phyloP scores from a whole-genome alignment of 2,329 filamentous ascomycete species.

The Phaeosphaeria sp. region DNA sequence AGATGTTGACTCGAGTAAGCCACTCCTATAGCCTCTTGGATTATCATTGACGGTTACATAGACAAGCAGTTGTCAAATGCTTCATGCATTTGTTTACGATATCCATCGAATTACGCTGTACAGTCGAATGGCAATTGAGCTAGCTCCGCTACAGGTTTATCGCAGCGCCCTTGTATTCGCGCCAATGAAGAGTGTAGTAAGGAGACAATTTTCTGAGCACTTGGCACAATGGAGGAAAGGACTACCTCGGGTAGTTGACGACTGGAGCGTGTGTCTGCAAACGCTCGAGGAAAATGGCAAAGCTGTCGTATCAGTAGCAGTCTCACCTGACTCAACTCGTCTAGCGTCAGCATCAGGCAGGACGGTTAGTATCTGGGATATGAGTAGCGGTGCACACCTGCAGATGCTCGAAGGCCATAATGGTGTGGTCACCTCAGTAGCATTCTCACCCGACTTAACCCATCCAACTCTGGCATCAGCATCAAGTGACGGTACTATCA shows the following conservation, averaged over 20 bases:
- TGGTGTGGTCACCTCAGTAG: conserved; percentile 12
- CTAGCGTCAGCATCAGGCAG: not conserved
- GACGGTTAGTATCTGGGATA: conserved; percentile 10
- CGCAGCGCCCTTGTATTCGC: conserved; percentile 28
- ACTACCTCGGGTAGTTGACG: conserved; percentile 9
- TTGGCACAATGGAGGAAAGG: conserved; percentile 16
- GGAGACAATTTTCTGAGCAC: conserved; percentile 15
- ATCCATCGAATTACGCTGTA: conserved; percentile 28
- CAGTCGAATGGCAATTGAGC: conserved; percentile 23
- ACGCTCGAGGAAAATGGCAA: conserved; percentile 20
- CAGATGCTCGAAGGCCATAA: conserved; percentile 19
- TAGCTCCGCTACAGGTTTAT: conserved; percentile 31
- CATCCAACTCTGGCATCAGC: not conserved
- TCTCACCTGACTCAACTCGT: not conserved
- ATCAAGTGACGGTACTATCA: not conserved
- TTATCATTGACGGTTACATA: not conserved
- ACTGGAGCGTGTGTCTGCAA: conserved; percentile 10
- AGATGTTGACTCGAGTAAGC: not conserved
- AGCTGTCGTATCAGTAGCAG: conserved; percentile 14
- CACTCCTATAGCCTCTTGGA: not conserved
- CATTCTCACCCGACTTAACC: conserved; percentile 1
- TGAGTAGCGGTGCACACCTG: conserved; percentile 2
- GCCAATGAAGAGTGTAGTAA: conserved; percentile 19
- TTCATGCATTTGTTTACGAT: conserved; percentile 14
- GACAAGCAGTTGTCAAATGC: not conserved